Conservation (phyloP, 139 green algal species). For the Picochlorum sp. region DNA sequence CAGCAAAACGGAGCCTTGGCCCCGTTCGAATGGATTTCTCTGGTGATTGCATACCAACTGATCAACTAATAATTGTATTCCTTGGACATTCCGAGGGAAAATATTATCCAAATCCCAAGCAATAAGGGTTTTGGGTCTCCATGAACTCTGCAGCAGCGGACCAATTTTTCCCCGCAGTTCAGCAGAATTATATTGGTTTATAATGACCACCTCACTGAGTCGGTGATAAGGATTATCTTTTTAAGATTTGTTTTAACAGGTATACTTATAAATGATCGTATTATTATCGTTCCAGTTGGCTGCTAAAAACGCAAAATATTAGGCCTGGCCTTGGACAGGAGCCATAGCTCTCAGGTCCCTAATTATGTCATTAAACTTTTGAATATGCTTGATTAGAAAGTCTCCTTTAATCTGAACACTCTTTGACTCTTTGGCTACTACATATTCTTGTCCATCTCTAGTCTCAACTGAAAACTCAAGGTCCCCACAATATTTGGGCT, state of each 20-base stretch:
- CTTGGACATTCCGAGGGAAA: background rate
- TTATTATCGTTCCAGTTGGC: no score
- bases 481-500: slow-evolving; percentile 9
- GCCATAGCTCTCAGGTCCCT: slow-evolving; percentile 39
- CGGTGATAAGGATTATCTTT: no score
- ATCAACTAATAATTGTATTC: no score
- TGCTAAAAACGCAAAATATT: no score
- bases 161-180: no score
- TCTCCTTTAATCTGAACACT: slow-evolving; percentile 25
- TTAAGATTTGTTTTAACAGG: no score
- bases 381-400: slow-evolving; percentile 64
- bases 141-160: background rate
- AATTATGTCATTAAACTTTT: slow-evolving; percentile 53
- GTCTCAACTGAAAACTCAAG: slow-evolving; percentile 19
- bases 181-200: no score
- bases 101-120: background rate
- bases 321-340: background rate
- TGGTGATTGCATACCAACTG: no score
- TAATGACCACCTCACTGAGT: no score
- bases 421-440: slow-evolving; percentile 42
- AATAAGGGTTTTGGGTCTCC: background rate
- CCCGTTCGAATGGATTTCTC: no score
- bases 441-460: slow-evolving; percentile 45
- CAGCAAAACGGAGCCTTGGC: no score
- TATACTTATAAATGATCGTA: no score